Conservation (phyloP, 1,284 basidiomycete genomes). For the Cryptococcus amylolentus region DNA sequence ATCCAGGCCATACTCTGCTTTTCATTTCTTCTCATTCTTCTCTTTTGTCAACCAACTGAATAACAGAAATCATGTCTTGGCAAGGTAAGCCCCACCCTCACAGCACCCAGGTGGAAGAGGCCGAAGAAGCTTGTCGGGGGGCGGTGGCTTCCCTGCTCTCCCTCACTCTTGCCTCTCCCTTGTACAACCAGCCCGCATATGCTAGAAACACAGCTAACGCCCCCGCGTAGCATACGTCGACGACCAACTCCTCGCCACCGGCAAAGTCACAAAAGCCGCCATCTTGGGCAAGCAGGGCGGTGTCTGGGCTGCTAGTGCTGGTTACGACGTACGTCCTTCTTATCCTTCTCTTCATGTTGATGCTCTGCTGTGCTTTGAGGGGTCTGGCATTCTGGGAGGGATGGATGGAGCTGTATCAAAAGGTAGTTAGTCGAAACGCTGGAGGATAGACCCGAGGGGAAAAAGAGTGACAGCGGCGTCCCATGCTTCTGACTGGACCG, state of each 20-base stretch:
- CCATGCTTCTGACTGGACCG: no score
- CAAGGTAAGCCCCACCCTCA: slow-evolving; percentile 20
- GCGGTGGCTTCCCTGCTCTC: neutral
- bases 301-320: slow-evolving; percentile 74
- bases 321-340: slow-evolving; percentile 65
- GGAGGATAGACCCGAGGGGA: no score
- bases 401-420: no score
- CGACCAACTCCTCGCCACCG: slow-evolving; percentile 72
- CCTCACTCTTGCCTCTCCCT: neutral
- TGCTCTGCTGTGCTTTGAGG: neutral
- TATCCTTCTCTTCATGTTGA: neutral
- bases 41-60: no score
- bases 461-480: no score
- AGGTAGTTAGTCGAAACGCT: no score
- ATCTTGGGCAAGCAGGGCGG: slow-evolving; percentile 83
- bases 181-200: neutral
- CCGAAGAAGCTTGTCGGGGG: neutral
- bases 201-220: neutral
- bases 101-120: neutral
- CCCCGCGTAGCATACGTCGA: slow-evolving; percentile 73
- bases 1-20: no score
- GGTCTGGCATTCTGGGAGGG: no score
- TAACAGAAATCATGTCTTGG: slow-evolving; percentile 23
- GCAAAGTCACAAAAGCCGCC: slow-evolving; percentile 72
- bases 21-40: no score